Percentiles rank a stretch among this genome's conserved stretches.
phyloP scores from a whole-genome alignment of 2,329 filamentous ascomycete genomes.

The Penicillium palitans region DNA sequence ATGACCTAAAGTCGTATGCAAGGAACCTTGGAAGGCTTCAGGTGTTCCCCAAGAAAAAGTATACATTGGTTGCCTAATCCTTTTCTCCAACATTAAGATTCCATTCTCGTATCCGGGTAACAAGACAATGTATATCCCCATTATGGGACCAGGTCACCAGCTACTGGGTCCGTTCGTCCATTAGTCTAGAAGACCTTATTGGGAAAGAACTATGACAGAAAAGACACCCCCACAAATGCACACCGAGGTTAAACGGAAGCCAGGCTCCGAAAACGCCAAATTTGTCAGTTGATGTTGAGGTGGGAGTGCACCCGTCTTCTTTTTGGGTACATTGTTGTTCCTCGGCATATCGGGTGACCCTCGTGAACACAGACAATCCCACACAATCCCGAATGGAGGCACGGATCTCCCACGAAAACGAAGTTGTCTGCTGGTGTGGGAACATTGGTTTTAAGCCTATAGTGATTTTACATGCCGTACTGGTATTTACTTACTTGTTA shows the following conservation, averaged over 20 bases:
- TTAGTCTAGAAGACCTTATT: neutral
- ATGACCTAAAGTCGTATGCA: neutral
- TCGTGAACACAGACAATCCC: conserved; percentile 16
- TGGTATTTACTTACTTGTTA: neutral
- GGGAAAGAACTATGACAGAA: neutral
- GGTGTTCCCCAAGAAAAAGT: neutral
- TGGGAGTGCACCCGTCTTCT: neutral
- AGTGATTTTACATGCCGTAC: neutral
- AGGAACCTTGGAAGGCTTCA: neutral
- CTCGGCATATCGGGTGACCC: conserved; percentile 20
- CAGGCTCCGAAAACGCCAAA: neutral
- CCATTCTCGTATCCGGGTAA: conserved; percentile 10
- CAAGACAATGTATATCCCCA: conserved; percentile 3
- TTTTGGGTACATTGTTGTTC: conserved; percentile 10
- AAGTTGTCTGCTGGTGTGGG: neutral
- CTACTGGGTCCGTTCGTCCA: neutral
- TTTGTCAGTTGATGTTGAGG: neutral
- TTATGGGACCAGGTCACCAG: conserved; percentile 3
- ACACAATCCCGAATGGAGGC: conserved; percentile 8
- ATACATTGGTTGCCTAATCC: neutral
- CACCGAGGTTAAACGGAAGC: neutral
- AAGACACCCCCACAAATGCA: neutral
- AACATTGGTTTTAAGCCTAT: neutral
- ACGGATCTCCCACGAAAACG: conserved; percentile 6
- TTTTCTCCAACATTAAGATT: neutral